Conservation (phyloP, 2,329 filamentous ascomycete species). For the Septoria petroselini region DNA sequence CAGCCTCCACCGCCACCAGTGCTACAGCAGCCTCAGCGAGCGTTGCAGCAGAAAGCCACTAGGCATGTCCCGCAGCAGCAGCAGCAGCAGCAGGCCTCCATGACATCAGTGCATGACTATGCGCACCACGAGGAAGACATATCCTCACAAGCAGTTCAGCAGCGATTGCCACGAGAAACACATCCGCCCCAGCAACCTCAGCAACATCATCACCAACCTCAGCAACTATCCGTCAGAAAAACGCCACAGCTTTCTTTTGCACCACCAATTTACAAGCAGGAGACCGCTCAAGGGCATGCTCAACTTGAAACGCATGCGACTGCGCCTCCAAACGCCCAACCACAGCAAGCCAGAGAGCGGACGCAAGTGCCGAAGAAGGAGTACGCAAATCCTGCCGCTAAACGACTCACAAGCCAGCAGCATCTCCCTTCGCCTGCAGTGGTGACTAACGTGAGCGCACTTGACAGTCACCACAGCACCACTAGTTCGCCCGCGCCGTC, state of each 20-base stretch:
- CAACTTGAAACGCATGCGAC: slow-evolving; percentile 9
- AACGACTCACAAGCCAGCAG: slow-evolving; percentile 28
- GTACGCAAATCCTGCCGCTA: slow-evolving; percentile 31
- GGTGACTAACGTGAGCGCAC: slow-evolving; percentile 34
- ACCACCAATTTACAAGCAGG: slow-evolving; percentile 13
- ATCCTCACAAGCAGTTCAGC: background rate
- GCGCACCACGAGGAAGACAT: slow-evolving; percentile 1
- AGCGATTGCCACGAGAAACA: no score
- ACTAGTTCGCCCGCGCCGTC: slow-evolving; percentile 33
- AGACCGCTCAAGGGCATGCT: slow-evolving; percentile 5
- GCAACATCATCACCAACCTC: background rate
- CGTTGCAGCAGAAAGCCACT: slow-evolving; percentile 1
- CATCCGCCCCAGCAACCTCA: background rate
- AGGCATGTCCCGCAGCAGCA: background rate
- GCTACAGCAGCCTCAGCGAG: slow-evolving; percentile 2
- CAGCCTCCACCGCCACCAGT: background rate
- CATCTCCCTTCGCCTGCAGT: slow-evolving; percentile 33
- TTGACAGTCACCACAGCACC: slow-evolving; percentile 33
- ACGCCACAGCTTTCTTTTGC: slow-evolving; percentile 9
- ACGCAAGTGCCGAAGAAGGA: slow-evolving; percentile 14
- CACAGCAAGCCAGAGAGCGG: slow-evolving; percentile 26
- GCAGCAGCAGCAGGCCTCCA: background rate
- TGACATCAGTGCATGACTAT: slow-evolving; percentile 5
- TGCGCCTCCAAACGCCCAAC: slow-evolving; percentile 20
- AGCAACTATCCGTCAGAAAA: background rate